Percentiles rank a stretch among this genome's conserved stretches.
These are phyloP conservation scores for Venturia nashicola DNA, from an alignment of 2,329 filamentous ascomycete genomes.

Conservation along the genomic window DNA sequence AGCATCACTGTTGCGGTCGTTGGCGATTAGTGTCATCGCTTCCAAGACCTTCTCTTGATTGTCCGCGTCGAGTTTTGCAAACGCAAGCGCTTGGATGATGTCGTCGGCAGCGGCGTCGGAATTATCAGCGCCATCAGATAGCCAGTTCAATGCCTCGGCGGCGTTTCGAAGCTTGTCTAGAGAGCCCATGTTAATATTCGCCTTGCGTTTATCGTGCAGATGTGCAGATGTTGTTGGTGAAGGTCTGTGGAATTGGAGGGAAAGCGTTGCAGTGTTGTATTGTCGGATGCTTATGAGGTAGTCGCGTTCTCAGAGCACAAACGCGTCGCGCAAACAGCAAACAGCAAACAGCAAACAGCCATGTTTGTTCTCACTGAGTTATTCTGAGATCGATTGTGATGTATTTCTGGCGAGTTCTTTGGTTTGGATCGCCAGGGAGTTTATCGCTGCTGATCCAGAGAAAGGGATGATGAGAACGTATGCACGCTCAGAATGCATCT, in stretches of 20 bases:
- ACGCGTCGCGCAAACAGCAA: not conserved
- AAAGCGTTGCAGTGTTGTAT: not conserved
- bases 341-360: not conserved
- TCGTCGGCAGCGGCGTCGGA: slow-evolving; percentile 2
- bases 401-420: not conserved
- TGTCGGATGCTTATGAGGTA: not conserved
- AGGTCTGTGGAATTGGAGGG: not conserved
- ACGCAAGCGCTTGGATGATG: slow-evolving; percentile 2
- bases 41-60: slow-evolving; percentile 31
- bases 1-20: slow-evolving; percentile 41
- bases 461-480: too few relatives aligned
- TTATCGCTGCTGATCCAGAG: not conserved
- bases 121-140: not conserved
- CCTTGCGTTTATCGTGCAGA: too few relatives aligned
- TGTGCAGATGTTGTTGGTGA: not conserved
- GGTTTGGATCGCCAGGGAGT: not conserved
- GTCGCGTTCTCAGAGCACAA: not conserved
- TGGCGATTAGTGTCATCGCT: slow-evolving; percentile 47
- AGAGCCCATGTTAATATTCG: not conserved
- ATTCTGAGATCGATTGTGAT: not conserved
- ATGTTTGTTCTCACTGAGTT: not conserved
- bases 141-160: slow-evolving; percentile 39
- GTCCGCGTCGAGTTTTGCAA: slow-evolving; percentile 36
- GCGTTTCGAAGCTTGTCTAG: slow-evolving; percentile 42
- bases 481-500: too few relatives aligned